Percentiles rank a stretch among this genome's conserved stretches.
Conservation (phyloP, 2,329 filamentous ascomycete genomes). For the Aphanocladium album region DNA sequence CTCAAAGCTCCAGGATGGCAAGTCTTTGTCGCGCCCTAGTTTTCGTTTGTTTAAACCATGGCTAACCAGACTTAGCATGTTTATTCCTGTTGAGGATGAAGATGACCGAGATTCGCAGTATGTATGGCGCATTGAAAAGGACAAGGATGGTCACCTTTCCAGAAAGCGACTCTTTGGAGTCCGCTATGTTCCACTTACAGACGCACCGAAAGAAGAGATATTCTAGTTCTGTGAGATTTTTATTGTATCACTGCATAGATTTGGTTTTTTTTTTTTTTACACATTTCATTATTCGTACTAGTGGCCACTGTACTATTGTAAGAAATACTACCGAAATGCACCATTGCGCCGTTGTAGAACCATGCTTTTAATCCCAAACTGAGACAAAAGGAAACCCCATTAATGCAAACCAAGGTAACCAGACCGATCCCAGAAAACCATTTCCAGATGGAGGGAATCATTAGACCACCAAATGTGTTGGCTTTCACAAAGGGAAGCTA, state of each 20-base stretch:
- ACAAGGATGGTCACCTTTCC: constrained; percentile 54
- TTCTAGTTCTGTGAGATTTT: background rate
- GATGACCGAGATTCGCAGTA: constrained; percentile 48
- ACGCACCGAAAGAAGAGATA: constrained; percentile 46
- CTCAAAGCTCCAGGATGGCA: constrained; percentile 68
- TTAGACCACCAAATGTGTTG: background rate
- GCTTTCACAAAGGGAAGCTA: background rate
- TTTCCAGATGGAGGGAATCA: background rate
- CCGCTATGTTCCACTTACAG: constrained; percentile 71
- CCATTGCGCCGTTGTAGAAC: background rate
- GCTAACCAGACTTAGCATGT: constrained; percentile 46
- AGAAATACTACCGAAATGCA: background rate
- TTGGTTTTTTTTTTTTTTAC: background rate
- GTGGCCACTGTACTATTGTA: background rate
- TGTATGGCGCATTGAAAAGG: constrained; percentile 72
- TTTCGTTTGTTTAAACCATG: constrained; percentile 8
- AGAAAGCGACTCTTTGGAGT: constrained; percentile 64
- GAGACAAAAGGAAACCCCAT: background rate
- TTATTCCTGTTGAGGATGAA: constrained; percentile 67
- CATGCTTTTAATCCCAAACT: background rate
- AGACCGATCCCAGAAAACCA: background rate
- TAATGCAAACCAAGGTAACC: background rate
- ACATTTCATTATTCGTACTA: background rate
- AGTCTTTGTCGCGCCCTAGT: no score
- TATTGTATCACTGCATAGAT: background rate